Conservation (phyloP, 164 flowering plant genomes). For the Malania oleifera region DNA sequence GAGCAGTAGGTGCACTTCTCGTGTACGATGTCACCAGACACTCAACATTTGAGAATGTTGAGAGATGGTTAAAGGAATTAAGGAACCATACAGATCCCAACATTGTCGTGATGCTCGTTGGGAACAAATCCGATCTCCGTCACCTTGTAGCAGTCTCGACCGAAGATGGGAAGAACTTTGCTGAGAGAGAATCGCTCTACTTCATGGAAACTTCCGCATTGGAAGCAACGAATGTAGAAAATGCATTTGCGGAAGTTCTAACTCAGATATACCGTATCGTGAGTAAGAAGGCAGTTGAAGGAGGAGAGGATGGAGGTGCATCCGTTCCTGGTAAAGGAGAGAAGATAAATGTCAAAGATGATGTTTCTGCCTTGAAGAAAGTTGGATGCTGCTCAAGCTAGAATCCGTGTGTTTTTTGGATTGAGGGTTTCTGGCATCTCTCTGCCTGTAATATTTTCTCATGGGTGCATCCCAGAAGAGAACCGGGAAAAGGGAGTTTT, state of each 20-base stretch:
- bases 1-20: slow-evolving; percentile 67
- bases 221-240: slow-evolving; percentile 62
- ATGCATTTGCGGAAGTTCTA: slow-evolving; percentile 64
- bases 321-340: slow-evolving; percentile 54
- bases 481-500: too few relatives aligned
- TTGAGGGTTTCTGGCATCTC: not conserved
- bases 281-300: slow-evolving; percentile 62
- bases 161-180: slow-evolving; percentile 54
- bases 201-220: slow-evolving; percentile 76
- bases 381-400: slow-evolving; percentile 63
- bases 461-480: too few relatives aligned
- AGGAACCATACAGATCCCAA: slow-evolving; percentile 68
- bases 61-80: slow-evolving; percentile 62
- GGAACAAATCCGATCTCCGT: slow-evolving; percentile 68
- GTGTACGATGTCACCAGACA: slow-evolving; percentile 65
- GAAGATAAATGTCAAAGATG: slow-evolving; percentile 49
- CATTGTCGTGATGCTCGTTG: slow-evolving; percentile 71
- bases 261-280: slow-evolving; percentile 54
- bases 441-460: slow-evolving; percentile 8
- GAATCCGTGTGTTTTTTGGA: too few relatives aligned
- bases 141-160: slow-evolving; percentile 64
- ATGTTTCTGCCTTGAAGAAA: slow-evolving; percentile 46
- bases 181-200: slow-evolving; percentile 59
- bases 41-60: slow-evolving; percentile 57
- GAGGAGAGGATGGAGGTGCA: slow-evolving; percentile 48